Base-by-base conservation (phyloP, 2,329 filamentous ascomycete genomes). In the Hypoxylon rubiginosum region DNA sequence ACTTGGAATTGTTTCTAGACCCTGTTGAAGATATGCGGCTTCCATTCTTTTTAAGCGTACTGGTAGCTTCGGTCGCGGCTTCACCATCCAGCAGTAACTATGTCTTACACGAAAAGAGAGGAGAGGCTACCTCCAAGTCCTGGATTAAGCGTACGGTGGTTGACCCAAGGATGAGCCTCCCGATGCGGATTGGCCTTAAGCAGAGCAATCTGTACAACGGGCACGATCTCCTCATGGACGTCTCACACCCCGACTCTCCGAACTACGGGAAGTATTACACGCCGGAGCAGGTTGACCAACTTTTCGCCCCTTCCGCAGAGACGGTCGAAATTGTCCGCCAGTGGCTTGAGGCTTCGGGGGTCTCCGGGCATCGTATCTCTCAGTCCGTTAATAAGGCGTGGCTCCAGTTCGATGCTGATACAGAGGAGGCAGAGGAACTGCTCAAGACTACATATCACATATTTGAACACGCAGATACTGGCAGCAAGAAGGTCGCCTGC, bases 391-490 rank as follows among this genome's bases (percentile, higher is more conserved):
- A 75, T 69, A 67, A 62, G 11, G 58, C 21, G 9, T 80, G 78
- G 79, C 65, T 81, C 39, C 75, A 78, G 55, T 78, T 81, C 45
- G 77, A 80, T 61, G 77, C 77, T 24, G 73, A 69, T 15, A 69
- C 74, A 7, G 65, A 70, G 11, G 78, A 81, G 56, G 75, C 73
- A 2, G 79, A 81, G 46, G 58, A 65, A n/a, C 69, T 81, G 1
- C 17, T 58, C 11, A 52, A 45, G 26, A 45, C 34, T 15, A 51
- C 45, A 28, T 51, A 58, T 30, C 70, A 79, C 59, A 63, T 76
- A 28, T 79, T 77, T 64, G 72, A 79, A 64, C 76, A 81, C 63
- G 26, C 53, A 3, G 66, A n/a, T 5, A 39, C 34, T n/a, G 13
- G 34, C 34, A 71, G 21, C 8, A 24, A 46, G 2, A 46, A 24